Percentiles rank a stretch among this genome's conserved stretches.
These are phyloP conservation scores for Eucalyptus pauciflora DNA, from an alignment of 345 rosid species.

Conservation along the genomic window DNA sequence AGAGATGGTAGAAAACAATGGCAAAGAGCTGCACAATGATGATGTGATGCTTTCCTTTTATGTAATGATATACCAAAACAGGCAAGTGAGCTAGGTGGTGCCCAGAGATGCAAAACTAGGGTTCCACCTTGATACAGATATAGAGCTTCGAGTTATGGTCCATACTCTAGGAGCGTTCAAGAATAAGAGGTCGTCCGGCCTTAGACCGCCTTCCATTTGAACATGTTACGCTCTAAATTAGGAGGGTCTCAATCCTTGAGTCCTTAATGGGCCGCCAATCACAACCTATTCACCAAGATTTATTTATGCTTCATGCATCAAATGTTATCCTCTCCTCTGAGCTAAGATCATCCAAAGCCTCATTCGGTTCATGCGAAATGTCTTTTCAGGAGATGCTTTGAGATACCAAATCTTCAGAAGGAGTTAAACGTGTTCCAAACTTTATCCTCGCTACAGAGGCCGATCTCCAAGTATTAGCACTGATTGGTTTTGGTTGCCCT, in stretches of 20 bases:
- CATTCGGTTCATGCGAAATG: neutral
- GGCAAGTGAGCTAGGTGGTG: neutral
- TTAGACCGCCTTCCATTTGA: neutral
- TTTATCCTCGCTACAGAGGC: neutral
- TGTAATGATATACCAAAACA: neutral
- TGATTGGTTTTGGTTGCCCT: neutral
- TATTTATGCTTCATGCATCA: neutral
- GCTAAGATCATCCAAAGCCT: neutral
- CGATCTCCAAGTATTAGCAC: neutral
- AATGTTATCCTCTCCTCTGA: neutral
- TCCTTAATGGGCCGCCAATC: neutral
- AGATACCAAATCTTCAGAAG: neutral
- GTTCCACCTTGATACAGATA: no score
- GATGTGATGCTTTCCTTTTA: neutral
- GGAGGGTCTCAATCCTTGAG: neutral
- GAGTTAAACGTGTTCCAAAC: neutral
- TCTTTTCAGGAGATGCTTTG: neutral
- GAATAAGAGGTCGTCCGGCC: neutral
- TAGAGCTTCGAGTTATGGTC: neutral
- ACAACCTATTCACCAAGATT: neutral
- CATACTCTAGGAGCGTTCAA: neutral
- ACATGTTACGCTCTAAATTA: neutral
- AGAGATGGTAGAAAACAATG: neutral
- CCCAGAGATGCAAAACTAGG: neutral
- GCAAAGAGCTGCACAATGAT: neutral